phyloP scores from a whole-genome alignment of 257 asterid species.

The Petunia secreta region DNA sequence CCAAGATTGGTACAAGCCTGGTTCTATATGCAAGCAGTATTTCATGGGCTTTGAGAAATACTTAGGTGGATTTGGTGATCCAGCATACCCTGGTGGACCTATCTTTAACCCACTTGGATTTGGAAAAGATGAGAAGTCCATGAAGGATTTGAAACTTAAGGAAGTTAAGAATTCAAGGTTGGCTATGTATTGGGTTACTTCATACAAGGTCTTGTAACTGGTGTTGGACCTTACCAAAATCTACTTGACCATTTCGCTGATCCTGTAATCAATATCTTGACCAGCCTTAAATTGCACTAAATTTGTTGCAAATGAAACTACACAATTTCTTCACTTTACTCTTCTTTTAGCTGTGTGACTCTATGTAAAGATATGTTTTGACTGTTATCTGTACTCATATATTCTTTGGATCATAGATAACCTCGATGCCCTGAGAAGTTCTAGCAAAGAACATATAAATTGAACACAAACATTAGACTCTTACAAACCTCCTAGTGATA shows the following conservation, averaged over 20 bases:
- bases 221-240: conserved; percentile 89
- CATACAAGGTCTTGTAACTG: conserved; percentile 76
- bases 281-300: conserved; percentile 87
- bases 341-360: no score
- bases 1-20: conserved; percentile 88
- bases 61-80: conserved; percentile 63
- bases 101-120: conserved; percentile 13
- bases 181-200: conserved; percentile 97
- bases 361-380: no score
- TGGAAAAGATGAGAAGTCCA: conserved; percentile 14
- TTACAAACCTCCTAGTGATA: no score
- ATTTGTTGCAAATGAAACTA: no score
- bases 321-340: no score
- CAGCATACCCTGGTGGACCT: conserved; percentile 11
- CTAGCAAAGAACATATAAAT: no score
- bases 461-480: no score
- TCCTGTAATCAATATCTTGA: conserved; percentile 74
- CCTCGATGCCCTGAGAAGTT: no score
- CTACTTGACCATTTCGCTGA: conserved; percentile 86
- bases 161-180: conserved; percentile 90
- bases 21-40: conserved; percentile 88
- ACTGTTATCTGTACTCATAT: no score
- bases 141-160: conserved; percentile 60
- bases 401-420: no score
- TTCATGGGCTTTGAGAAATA: conserved; percentile 82